Percentiles rank a stretch among this genome's conserved stretches.
Conservation (phyloP, 306 rosid species). For the Cicer arietinum region DNA sequence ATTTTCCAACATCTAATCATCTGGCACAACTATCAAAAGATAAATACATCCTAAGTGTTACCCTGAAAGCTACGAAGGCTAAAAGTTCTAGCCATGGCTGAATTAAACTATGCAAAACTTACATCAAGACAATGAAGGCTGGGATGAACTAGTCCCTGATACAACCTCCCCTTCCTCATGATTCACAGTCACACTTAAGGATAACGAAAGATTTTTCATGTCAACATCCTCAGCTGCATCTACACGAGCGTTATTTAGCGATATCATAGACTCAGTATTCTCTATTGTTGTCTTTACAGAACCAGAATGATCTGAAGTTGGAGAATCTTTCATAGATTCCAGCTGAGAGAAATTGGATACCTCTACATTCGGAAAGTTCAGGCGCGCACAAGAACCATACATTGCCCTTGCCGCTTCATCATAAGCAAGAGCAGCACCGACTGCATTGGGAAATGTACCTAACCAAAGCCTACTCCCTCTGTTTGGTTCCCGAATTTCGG, state of each 20-base stretch:
- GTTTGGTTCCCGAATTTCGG: conserved; percentile 83
- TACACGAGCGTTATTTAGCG: conserved; percentile 48
- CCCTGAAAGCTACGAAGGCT: conserved; percentile 28
- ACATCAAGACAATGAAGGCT: conserved; percentile 38
- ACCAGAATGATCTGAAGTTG: conserved; percentile 14
- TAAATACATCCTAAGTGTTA: conserved; percentile 29
- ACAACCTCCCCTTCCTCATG: conserved; percentile 47
- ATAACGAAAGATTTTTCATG: conserved; percentile 45
- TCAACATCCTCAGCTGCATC: conserved; percentile 42
- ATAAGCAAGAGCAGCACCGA: conserved; percentile 76
- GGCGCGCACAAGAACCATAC: conserved; percentile 72
- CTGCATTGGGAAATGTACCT: conserved; percentile 69
- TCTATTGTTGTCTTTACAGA: conserved; percentile 37
- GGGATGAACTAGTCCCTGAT: conserved; percentile 21
- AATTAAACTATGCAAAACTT: conserved; percentile 41
- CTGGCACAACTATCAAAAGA: conserved; percentile 27
- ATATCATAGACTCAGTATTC: conserved; percentile 43
- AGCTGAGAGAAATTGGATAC: conserved; percentile 49
- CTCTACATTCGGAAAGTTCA: conserved; percentile 69
- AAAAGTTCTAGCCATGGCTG: conserved; percentile 30
- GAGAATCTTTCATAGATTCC: conserved; percentile 46
- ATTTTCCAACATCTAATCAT: conserved; percentile 37
- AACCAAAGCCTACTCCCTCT: conserved; percentile 81
- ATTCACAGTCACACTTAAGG: conserved; percentile 43
- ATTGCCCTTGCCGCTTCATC: conserved; percentile 82